A percentile compares a stretch with the other conserved stretches of the same genome.
phyloP scores from a whole-genome alignment of 345 rosid species.

The Diplotaxis tenuifolia region DNA sequence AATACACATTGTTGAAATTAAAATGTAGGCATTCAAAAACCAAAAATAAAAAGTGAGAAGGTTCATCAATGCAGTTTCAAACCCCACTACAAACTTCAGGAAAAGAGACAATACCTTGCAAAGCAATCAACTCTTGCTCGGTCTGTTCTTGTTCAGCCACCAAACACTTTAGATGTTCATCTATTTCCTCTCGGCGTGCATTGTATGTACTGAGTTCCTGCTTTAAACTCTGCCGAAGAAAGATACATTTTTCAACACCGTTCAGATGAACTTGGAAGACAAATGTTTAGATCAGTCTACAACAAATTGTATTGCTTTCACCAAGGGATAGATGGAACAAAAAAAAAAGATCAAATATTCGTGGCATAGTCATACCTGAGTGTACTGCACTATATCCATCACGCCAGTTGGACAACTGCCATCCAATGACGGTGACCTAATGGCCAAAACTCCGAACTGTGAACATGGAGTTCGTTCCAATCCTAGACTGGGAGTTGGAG shows the following conservation, averaged over 20 bases:
- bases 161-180: conserved; percentile 25
- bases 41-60: background rate
- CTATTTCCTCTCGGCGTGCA: conserved; percentile 23
- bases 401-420: conserved; percentile 4
- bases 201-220: conserved; percentile 28
- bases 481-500: conserved; percentile 2
- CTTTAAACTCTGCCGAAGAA: conserved; percentile 36
- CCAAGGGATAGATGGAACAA: background rate
- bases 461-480: conserved; percentile 26
- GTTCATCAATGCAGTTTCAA: conserved; percentile 5
- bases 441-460: conserved; percentile 16
- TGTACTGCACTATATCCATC: conserved; percentile 15
- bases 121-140: conserved; percentile 28
- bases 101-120: conserved; percentile 47
- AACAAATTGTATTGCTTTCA: background rate
- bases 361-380: conserved; percentile 8
- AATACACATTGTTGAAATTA: background rate
- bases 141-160: conserved; percentile 26
- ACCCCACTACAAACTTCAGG: background rate
- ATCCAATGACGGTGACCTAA: background rate
- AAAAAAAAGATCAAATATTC: background rate
- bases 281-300: background rate
- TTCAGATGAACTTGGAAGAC: background rate
- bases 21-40: too few relatives aligned
- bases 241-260: background rate